phyloP scores from a whole-genome alignment of 2,329 filamentous ascomycete genomes.

The Fusarium chuoi region DNA sequence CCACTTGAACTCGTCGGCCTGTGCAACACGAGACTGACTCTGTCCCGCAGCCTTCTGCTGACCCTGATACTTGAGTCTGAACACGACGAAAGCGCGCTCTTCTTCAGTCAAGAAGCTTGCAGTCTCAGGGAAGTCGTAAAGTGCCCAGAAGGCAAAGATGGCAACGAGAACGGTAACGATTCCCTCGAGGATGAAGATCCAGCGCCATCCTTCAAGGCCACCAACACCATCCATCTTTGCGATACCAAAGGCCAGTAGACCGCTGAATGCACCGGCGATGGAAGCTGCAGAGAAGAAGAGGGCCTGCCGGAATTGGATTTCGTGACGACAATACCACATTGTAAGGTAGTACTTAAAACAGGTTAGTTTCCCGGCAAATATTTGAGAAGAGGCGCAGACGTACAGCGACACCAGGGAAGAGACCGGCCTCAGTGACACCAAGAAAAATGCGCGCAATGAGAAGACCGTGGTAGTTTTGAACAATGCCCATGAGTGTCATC shows the following conservation, averaged over 20 bases:
- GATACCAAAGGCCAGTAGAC: conserved; percentile 76
- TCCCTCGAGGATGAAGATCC: conserved; percentile 77
- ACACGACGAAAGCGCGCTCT: conserved; percentile 77
- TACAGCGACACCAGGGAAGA: conserved; percentile 71
- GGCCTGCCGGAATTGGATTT: conserved; percentile 67
- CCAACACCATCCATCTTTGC: conserved; percentile 74
- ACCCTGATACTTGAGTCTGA: conserved; percentile 74
- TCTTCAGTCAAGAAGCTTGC: conserved; percentile 77
- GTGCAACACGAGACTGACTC: conserved; percentile 56
- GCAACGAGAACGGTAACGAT: conserved; percentile 76
- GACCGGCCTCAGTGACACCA: conserved; percentile 73
- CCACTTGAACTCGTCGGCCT: conserved; percentile 81
- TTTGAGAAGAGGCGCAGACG: not conserved
- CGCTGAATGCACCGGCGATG: conserved; percentile 80
- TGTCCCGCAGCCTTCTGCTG: conserved; percentile 40
- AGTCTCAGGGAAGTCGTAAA: conserved; percentile 84
- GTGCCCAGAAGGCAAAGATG: conserved; percentile 72
- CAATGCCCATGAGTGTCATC: conserved; percentile 65
- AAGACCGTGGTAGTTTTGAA: conserved; percentile 59
- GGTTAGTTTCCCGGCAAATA: not conserved
- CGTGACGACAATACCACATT: conserved; percentile 69
- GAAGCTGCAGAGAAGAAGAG: conserved; percentile 88
- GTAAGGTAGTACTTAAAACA: conserved; percentile 60
- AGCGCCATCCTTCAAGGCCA: conserved; percentile 68
- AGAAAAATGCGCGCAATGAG: conserved; percentile 66